Evolutionary conservation across 2,329 filamentous ascomycete species (phyloP).

Genomic region (Pestalotiopsis sp.): DNA sequence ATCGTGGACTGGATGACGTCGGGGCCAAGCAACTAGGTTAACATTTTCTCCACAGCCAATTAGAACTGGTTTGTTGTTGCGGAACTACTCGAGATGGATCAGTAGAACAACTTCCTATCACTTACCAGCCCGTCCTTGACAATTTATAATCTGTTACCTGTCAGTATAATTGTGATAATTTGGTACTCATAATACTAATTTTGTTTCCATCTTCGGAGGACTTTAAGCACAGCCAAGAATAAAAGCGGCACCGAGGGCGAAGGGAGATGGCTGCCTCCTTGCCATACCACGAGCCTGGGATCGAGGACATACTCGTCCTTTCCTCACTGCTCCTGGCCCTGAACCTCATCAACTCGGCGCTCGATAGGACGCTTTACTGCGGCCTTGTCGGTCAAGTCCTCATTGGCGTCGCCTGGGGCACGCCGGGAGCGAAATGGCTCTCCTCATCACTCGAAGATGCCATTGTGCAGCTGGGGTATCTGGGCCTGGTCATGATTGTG

Average conservation of each 20-base stretch:
- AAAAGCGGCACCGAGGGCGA: not conserved
- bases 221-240: not conserved
- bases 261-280: conserved; percentile 29
- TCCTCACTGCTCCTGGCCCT: conserved; percentile 66
- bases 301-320: conserved; percentile 61
- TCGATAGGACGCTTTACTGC: conserved; percentile 67
- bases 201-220: too few relatives aligned
- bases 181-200: too few relatives aligned
- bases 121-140: too few relatives aligned
- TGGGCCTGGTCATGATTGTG: conserved; percentile 73
- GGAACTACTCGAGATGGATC: too few relatives aligned
- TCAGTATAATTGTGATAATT: too few relatives aligned
- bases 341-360: conserved; percentile 58
- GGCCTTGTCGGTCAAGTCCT: conserved; percentile 74
- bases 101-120: too few relatives aligned
- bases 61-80: too few relatives aligned
- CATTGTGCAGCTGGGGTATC: conserved; percentile 69
- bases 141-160: too few relatives aligned
- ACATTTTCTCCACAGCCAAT: too few relatives aligned
- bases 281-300: conserved; percentile 66
- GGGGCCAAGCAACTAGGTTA: too few relatives aligned
- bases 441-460: conserved; percentile 51
- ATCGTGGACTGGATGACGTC: too few relatives aligned
- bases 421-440: conserved; percentile 66
- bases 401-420: conserved; percentile 71